These are phyloP conservation scores for Penicillium coprophilum DNA, from an alignment of 495 filamentous ascomycete species.

Conservation along the genomic window DNA sequence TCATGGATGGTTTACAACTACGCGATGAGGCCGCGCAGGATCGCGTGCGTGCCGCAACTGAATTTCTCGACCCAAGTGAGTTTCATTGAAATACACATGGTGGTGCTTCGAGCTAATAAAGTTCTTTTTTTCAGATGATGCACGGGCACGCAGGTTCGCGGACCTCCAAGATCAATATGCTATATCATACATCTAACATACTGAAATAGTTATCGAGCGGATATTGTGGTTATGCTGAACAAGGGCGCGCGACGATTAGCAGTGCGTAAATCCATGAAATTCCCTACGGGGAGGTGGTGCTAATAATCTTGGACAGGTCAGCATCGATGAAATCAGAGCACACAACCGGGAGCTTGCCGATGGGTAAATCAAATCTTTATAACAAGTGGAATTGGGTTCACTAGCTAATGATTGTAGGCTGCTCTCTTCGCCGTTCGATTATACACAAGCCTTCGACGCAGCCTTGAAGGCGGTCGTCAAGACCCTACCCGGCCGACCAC, in stretches of 20 bases:
- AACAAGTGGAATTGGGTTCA: neutral
- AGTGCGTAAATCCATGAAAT: slow-evolving; percentile 36
- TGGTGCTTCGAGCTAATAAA: slow-evolving; percentile 22
- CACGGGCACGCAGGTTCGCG: slow-evolving; percentile 59
- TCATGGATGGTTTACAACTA: slow-evolving; percentile 71
- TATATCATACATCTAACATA: slow-evolving; percentile 19
- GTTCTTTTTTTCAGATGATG: slow-evolving; percentile 38
- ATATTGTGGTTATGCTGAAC: slow-evolving; percentile 91
- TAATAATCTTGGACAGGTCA: slow-evolving; percentile 59
- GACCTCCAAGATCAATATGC: neutral
- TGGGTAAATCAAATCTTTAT: slow-evolving; percentile 48
- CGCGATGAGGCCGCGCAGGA: slow-evolving; percentile 80
- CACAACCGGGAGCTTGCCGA: slow-evolving; percentile 89
- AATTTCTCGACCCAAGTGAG: slow-evolving; percentile 86
- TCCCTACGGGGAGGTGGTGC: slow-evolving; percentile 4
- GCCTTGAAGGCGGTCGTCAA: slow-evolving; percentile 86
- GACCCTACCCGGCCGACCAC: slow-evolving; percentile 65
- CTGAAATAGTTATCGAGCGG: slow-evolving; percentile 65
- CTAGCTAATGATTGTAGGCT: slow-evolving; percentile 46
- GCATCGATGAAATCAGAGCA: slow-evolving; percentile 89
- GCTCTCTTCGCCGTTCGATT: slow-evolving; percentile 85
- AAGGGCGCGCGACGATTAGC: slow-evolving; percentile 71
- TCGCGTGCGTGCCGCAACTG: slow-evolving; percentile 74
- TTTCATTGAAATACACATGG: slow-evolving; percentile 16
- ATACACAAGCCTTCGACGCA: slow-evolving; percentile 77